Evolutionary conservation across 148 eudicot genomes (phyloP), one percentile per base, ranked within the genome.

Genomic region (Beta vulgaris): DNA sequence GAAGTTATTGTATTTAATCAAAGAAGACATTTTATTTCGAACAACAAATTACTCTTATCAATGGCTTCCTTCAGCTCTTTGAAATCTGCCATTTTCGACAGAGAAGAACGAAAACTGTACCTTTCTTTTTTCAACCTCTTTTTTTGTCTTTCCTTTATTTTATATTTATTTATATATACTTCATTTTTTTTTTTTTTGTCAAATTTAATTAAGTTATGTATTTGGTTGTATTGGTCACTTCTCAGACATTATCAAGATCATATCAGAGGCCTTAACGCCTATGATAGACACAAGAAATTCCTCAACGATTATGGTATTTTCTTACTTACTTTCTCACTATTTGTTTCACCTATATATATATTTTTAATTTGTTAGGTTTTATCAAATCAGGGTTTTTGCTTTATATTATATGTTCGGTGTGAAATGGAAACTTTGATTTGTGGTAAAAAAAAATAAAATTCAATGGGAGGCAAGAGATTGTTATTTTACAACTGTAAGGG

Each of bases 241-340:
- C n/a, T n/a, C 81, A 91, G 96, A 89, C 90, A 87, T 83, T 91
- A 91, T 80, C 97, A 89, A 78, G 84, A 85, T 77, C 84, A 91
- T 74, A 83, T 91, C 43, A 82, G 80, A 77, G 93, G 93, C 18
- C 93, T 91, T 77, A 90, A 90, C 72, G 93, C 97, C 7, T 91
- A 84, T 72, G 97, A 91, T 18, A 84, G 88, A 61, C 97, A 88
- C 84, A 82, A 87, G 76, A 88, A 89, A 74, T 91, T 91, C 75
- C 8, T 91, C 37, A 82, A 86, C 37, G 92, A 91, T 75, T 91
- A 89, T 63, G 93, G 96, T 89, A 40, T 72, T 67, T 61, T 48
- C 12, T 21, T 10, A 2, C 36, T 16, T 60, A 19, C 0, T 55
- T 21, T 29, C 25, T 43, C 0, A 15, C 37, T 36, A 29, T 10